A percentile compares a stretch with the other conserved stretches of the same genome.
Conservation (phyloP, 768 basidiomycete genomes). For the Tylopilus subfusipes region DNA sequence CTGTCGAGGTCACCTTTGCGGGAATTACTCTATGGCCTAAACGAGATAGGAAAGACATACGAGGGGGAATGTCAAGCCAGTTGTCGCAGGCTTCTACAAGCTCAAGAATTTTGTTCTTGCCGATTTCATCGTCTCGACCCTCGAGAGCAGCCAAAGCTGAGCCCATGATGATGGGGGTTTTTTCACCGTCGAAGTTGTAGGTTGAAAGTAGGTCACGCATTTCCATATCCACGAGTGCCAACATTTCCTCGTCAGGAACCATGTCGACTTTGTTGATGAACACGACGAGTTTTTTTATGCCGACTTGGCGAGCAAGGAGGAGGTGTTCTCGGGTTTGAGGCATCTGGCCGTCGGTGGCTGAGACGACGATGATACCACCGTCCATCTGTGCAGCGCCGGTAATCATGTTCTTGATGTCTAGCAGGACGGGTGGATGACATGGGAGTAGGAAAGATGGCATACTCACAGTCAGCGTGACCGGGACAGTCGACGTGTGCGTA, state of each 20-base stretch:
- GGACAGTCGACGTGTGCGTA: conserved; percentile 99
- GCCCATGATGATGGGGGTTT: conserved; percentile 97
- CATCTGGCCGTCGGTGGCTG: conserved; percentile 99
- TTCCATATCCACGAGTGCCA: conserved; percentile 99
- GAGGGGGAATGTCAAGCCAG: conserved; percentile 93
- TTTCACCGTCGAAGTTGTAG: conserved; percentile 96
- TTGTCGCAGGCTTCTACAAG: conserved; percentile 83
- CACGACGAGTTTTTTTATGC: conserved; percentile 94
- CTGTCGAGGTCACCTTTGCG: conserved; percentile 87
- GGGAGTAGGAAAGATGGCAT: not conserved
- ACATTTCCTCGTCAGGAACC: conserved; percentile 96
- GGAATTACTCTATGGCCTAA: not conserved
- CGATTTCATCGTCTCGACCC: conserved; percentile 75
- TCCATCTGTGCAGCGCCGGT: conserved; percentile 99
- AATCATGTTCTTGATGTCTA: conserved; percentile 98
- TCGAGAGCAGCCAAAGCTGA: conserved; percentile 95
- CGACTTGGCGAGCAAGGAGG: conserved; percentile 95
- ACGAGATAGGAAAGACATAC: conserved; percentile 42
- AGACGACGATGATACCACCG: conserved; percentile 92
- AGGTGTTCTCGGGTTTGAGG: conserved; percentile 98
- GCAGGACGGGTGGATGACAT: conserved; percentile 3
- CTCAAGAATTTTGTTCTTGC: conserved; percentile 74
- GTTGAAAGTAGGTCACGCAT: conserved; percentile 91
- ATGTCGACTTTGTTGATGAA: conserved; percentile 99
- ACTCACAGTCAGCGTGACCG: conserved; percentile 89